Conservation (phyloP, 164 flowering plant species). For the Annona squamosa region DNA sequence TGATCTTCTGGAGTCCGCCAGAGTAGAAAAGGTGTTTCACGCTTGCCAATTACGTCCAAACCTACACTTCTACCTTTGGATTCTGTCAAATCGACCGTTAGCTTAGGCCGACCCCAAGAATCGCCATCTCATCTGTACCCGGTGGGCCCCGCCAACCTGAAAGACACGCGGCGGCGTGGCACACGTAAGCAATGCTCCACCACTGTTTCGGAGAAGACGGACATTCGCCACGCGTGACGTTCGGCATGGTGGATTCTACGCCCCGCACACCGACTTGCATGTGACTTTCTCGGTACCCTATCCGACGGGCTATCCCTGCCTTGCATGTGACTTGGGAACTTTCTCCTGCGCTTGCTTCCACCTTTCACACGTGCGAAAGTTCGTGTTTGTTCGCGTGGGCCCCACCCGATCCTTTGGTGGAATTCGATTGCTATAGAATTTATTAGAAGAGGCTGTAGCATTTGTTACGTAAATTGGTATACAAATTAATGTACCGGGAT, state of each 20-base stretch:
- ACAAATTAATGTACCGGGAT: too few relatives aligned
- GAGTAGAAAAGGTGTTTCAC: too few relatives aligned
- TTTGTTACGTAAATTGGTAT: too few relatives aligned
- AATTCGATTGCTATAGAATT: too few relatives aligned
- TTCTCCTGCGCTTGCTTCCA: too few relatives aligned
- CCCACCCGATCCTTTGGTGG: too few relatives aligned
- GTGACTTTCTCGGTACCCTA: background rate
- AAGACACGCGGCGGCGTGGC: too few relatives aligned
- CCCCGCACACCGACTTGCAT: background rate
- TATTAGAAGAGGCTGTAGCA: too few relatives aligned
- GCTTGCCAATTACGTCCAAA: background rate
- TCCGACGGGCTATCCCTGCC: background rate
- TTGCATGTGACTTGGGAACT: too few relatives aligned
- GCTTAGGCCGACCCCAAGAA: constrained; percentile 23
- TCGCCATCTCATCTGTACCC: background rate
- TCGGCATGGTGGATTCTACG: background rate
- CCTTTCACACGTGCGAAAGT: too few relatives aligned
- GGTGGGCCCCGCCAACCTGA: background rate
- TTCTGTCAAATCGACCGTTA: constrained; percentile 28
- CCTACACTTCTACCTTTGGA: constrained; percentile 27
- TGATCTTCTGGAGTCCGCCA: too few relatives aligned
- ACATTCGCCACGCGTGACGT: background rate
- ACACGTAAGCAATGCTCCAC: background rate
- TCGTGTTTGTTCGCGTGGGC: too few relatives aligned
- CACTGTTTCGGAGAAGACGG: background rate